Evolutionary conservation across 1,139 yeast genomes (phyloP).

Genomic region (Pichia terricola): DNA sequence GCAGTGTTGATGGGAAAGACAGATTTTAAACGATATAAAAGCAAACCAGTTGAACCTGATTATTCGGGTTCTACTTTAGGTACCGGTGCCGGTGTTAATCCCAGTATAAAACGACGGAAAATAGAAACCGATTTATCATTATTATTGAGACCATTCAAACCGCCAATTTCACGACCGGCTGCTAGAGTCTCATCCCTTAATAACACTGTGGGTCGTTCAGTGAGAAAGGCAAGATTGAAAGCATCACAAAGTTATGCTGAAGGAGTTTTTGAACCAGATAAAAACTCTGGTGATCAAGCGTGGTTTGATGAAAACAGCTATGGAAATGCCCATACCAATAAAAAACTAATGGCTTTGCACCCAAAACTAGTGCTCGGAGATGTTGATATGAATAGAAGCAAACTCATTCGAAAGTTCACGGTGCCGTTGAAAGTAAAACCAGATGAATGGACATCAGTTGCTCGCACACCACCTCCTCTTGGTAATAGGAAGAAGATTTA

Average conservation of each 20-base stretch:
- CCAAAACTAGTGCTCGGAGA: constrained; percentile 21
- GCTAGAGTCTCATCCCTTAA: constrained; percentile 5
- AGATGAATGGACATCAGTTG: constrained; percentile 18
- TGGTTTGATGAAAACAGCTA: constrained; percentile 17
- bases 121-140: constrained; percentile 27
- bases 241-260: constrained; percentile 31
- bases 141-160: constrained; percentile 37
- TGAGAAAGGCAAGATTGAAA: constrained; percentile 27
- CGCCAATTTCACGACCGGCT: constrained; percentile 11
- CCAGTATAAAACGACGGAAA: constrained; percentile 25
- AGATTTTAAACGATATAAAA: constrained; percentile 13
- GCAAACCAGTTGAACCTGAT: constrained; percentile 21
- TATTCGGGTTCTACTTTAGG: constrained; percentile 25
- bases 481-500: constrained; percentile 68
- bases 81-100: constrained; percentile 31
- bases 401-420: constrained; percentile 24
- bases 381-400: constrained; percentile 17
- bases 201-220: constrained; percentile 4
- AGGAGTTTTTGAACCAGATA: constrained; percentile 21
- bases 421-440: constrained; percentile 27
- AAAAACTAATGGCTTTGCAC: constrained; percentile 23
- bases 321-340: constrained; percentile 18
- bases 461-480: constrained; percentile 70
- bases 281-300: constrained; percentile 7
- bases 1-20: constrained; percentile 3